Evolutionary conservation across 371 early-diverging fungal species (phyloP).

Genomic region (Mucor saturninus): DNA sequence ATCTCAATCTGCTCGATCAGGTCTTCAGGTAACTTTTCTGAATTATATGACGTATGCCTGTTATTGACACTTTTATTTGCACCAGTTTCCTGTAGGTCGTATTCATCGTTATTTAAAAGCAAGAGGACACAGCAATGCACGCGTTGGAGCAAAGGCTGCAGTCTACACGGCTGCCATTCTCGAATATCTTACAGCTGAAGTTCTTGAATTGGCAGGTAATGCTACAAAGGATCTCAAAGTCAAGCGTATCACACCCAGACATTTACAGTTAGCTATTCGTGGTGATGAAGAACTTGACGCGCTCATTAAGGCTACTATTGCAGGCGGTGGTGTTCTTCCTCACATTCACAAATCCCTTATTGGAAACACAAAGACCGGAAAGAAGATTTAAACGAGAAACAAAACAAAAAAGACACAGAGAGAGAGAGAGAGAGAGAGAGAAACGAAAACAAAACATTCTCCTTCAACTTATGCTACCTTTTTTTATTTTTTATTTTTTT

Average conservation of each 20-base stretch:
- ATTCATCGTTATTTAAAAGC: slow-evolving; percentile 89
- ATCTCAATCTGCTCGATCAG: slow-evolving; percentile 70
- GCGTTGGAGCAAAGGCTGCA: slow-evolving; percentile 91
- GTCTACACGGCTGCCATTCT: slow-evolving; percentile 91
- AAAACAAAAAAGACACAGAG: background rate
- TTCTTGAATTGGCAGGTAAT: slow-evolving; percentile 91
- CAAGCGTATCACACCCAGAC: slow-evolving; percentile 89
- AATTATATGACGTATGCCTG: no score
- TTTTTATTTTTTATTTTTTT: no score
- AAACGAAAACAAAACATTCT: no score
- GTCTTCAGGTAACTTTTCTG: slow-evolving; percentile 58
- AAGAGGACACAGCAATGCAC: slow-evolving; percentile 75
- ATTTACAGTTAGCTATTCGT: slow-evolving; percentile 89
- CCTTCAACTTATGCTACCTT: no score
- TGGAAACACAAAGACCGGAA: slow-evolving; percentile 64
- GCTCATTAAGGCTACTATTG: slow-evolving; percentile 88
- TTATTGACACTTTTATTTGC: no score
- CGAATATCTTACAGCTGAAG: slow-evolving; percentile 91
- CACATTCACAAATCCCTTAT: slow-evolving; percentile 77
- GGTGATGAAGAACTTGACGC: slow-evolving; percentile 91
- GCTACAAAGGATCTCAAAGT: slow-evolving; percentile 90
- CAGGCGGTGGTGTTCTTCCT: slow-evolving; percentile 86
- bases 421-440: no score
- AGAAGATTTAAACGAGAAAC: slow-evolving; percentile 41
- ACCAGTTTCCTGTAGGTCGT: slow-evolving; percentile 85